Percentiles rank a stretch among this genome's conserved stretches.
Conservation (phyloP, 495 filamentous ascomycete genomes). For the Penicillium dipodomyicola region DNA sequence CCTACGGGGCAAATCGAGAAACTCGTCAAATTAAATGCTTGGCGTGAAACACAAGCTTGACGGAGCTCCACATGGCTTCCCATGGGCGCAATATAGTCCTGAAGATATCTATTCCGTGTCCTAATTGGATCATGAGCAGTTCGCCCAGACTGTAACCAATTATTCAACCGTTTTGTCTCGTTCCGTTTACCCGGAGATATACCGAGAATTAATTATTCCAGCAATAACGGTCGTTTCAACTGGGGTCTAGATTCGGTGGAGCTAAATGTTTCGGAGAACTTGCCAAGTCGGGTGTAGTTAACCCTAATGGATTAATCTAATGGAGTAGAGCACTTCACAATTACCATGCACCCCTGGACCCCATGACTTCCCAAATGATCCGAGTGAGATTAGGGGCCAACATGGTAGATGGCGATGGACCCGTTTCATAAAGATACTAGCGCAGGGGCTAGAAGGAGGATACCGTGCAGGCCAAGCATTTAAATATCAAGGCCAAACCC, state of each 20-base stretch:
- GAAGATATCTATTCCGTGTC: neutral
- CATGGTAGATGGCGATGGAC: neutral
- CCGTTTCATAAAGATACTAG: conserved; percentile 8
- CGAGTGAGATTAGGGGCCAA: neutral
- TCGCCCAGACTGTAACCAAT: neutral
- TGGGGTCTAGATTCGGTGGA: neutral
- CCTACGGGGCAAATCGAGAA: neutral
- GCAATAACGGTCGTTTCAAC: neutral
- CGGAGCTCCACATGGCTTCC: conserved; percentile 3
- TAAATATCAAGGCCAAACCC: conserved; percentile 9
- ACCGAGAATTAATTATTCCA: neutral
- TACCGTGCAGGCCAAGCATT: neutral
- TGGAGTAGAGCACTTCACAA: neutral
- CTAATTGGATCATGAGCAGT: neutral
- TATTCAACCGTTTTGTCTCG: neutral
- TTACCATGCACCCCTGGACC: neutral
- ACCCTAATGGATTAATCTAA: neutral
- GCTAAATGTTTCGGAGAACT: neutral
- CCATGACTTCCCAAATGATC: neutral
- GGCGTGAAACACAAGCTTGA: conserved; percentile 6
- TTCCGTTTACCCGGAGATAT: conserved; percentile 4
- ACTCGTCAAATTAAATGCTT: neutral
- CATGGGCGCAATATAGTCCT: neutral
- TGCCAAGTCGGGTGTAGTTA: neutral
- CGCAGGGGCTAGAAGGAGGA: neutral